phyloP scores from a whole-genome alignment of 2,329 filamentous ascomycete genomes.

The Stemphylium beticola region DNA sequence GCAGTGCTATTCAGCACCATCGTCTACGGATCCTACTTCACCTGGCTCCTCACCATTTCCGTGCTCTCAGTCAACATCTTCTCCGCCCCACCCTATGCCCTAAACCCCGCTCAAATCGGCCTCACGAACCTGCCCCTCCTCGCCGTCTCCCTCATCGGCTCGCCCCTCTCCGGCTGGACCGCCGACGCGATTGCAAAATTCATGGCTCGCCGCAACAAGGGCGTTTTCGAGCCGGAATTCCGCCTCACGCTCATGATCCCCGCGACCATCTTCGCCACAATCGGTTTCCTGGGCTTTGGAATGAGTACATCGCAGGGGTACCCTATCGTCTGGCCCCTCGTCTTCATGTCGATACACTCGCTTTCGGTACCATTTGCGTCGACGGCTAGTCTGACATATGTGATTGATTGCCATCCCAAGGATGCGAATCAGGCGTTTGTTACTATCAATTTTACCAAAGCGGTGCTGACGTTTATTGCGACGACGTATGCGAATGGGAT shows the following conservation, averaged over 20 bases:
- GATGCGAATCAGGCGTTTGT: slow-evolving; percentile 53
- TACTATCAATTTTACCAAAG: slow-evolving; percentile 52
- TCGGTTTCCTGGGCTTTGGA: slow-evolving; percentile 52
- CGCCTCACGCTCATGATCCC: slow-evolving; percentile 55
- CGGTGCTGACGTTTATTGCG: slow-evolving; percentile 64
- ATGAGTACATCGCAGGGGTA: slow-evolving; percentile 41
- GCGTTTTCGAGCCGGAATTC: slow-evolving; percentile 92
- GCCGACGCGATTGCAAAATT: slow-evolving; percentile 74
- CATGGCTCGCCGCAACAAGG: slow-evolving; percentile 77
- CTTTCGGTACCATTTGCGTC: slow-evolving; percentile 49
- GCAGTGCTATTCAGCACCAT: slow-evolving; percentile 82
- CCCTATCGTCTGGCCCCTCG: slow-evolving; percentile 36
- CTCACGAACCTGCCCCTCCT: slow-evolving; percentile 81
- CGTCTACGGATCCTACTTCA: background rate
- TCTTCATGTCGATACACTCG: slow-evolving; percentile 48
- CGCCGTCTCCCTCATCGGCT: slow-evolving; percentile 77
- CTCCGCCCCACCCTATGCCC: slow-evolving; percentile 79
- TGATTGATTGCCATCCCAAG: slow-evolving; percentile 50
- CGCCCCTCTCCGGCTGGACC: slow-evolving; percentile 72
- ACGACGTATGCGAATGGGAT: slow-evolving; percentile 81
- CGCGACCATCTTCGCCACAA: slow-evolving; percentile 41
- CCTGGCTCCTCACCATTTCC: slow-evolving; percentile 87
- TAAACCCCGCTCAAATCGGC: slow-evolving; percentile 80
- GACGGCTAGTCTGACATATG: slow-evolving; percentile 49
- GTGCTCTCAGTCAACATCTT: slow-evolving; percentile 89